Base-by-base conservation (phyloP, 805 yeast species). In the Suhomyces faveliae region DNA sequence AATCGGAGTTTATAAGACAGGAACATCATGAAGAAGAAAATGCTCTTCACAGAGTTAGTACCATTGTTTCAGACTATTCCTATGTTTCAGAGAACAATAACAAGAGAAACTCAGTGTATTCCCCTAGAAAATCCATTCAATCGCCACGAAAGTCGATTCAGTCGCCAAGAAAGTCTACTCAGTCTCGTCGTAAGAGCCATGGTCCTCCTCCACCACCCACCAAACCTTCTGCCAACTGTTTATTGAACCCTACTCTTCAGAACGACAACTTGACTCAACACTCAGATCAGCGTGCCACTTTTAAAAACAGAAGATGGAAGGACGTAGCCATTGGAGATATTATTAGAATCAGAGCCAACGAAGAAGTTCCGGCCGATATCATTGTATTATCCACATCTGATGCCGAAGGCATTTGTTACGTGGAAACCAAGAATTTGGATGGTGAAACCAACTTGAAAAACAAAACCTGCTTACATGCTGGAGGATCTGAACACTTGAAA, bases 381-480 rank as follows among this genome's bases (percentile, higher is more conserved):
- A 71, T 85, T 41, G 63, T 86, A 27, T 60, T 87, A 6, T 73
- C 89, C 4, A 76, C 90, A 2, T 80, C 88, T 25, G 89, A 85
- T 59, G 64, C 74, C 1, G 89, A 85, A 55, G 85, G 84, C 43
- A 79, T 78, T 43, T 85, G 91, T 66, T 87, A 81, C 55, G 81
- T 87, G 24, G 95, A 87, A 64, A 87, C 95, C 0, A 87, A 86
- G 59, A 87, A 87, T 64, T 73, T 87, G 55, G 95, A 87, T 66
- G 95, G 95, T 65, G 71, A 39, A 56, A 66, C 62, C 20, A 61
- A 53, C 49, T 46, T 53, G 35, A 87, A 87, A 61, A 70, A 72
- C 20, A 79, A 83, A 50, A 71, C 70, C 24, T 71, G 86, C 5
- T 60, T 87, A 27, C 70, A 71, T 12, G 73, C 82, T 53, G 85